These are phyloP conservation scores for Lachnellula arida DNA, from an alignment of 2,329 filamentous ascomycete species.

Conservation along the genomic window DNA sequence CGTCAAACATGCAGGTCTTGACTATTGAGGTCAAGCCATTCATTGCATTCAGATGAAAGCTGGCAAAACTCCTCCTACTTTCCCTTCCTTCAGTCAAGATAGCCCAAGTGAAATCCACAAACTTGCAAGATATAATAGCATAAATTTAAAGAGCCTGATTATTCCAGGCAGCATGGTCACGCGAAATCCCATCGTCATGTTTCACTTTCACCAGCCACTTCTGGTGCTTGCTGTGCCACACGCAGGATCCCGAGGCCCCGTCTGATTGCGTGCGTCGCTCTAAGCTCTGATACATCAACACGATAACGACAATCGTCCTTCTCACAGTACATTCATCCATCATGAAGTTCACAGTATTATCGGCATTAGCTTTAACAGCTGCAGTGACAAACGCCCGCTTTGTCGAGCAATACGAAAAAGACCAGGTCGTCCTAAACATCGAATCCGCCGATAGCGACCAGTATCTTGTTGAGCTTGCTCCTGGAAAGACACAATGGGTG, in stretches of 20 bases:
- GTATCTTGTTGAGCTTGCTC: constrained; percentile 79
- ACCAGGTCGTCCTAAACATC: constrained; percentile 45
- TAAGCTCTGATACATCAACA: not conserved
- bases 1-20: too few species aligned
- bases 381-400: constrained; percentile 50
- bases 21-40: too few species aligned
- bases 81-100: too few species aligned
- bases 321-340: constrained; percentile 5
- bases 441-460: constrained; percentile 41
- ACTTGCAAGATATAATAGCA: too few species aligned
- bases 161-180: too few species aligned
- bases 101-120: too few species aligned
- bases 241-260: not conserved
- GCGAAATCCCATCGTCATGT: not conserved
- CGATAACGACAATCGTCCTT: not conserved
- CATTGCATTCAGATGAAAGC: too few species aligned
- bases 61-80: too few species aligned
- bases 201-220: not conserved
- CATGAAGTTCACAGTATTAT: constrained; percentile 48
- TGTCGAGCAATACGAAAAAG: constrained; percentile 46
- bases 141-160: too few species aligned
- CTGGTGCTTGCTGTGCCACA: not conserved
- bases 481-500: constrained; percentile 78
- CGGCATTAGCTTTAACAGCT: constrained; percentile 51
- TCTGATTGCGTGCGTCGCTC: not conserved